Base-by-base conservation (phyloP, 257 asterid genomes). In the Nicotiana sylvestris region DNA sequence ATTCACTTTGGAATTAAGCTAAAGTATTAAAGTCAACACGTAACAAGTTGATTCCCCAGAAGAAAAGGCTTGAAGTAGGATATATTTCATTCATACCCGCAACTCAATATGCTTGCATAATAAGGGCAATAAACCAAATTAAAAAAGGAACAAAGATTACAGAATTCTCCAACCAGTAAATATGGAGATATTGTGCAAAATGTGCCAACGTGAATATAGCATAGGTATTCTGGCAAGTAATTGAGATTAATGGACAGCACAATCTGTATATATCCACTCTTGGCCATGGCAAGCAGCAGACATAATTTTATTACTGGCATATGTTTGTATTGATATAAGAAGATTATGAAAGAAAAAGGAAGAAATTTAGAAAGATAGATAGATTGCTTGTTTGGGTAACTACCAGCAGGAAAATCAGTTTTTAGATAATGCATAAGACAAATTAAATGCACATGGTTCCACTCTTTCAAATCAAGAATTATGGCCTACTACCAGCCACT, bases 401-500 rank as follows among this genome's bases (percentile, higher is more conserved):
- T 70, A 72, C 68, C 77, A 68, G 60, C 81, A 81, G 49, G 74
- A 80, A 51, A 78, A 6, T 78, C 15, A 25, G 30, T 78, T 68
- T 56, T 64, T 66, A 60, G 66, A 25, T 74, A 72, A 46, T 72
- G 21, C 15, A 49, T 13, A 74, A 7, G 79, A 49, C 86, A 69
- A 56, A 21, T 21, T 21, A 21, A 21, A 69, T 12, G 84, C 88
- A 85, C 86, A 82, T 82, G 88, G 76, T 51, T 25, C 79, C 6
- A 74, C 29, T 49, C 61, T 74, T 46, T 11, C 15, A 33, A 67
- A 67, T 33, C 76, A n/a, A 67, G 15, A 25, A 74, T 27, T 25
- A 74, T 74, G 76, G 76, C 66, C 37, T 80, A 60, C 84, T 51
- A 80, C 81, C 81, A 72, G 60, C 60, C 74, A 51, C 76, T 27